Conservation (phyloP, 257 asterid species). For the Solanum virginianum region DNA sequence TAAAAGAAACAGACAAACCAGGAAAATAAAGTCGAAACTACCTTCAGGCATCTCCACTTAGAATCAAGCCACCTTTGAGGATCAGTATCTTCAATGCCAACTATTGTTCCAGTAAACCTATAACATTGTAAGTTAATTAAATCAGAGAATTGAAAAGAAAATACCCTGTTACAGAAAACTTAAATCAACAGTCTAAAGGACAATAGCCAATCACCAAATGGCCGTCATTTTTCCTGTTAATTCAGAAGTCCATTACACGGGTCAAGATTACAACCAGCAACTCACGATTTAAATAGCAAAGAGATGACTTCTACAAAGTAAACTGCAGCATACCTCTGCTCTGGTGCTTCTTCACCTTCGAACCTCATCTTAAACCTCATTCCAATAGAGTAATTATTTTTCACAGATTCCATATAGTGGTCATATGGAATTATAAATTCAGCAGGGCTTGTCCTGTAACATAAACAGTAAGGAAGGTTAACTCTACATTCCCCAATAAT, state of each 20-base stretch:
- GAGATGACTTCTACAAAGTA: background rate
- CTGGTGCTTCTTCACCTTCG: constrained; percentile 99
- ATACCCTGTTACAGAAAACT: background rate
- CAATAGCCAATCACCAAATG: background rate
- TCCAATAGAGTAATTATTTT: constrained; percentile 70
- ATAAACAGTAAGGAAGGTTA: background rate
- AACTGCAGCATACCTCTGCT: constrained; percentile 57
- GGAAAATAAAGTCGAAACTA: constrained; percentile 3
- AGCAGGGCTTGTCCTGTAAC: constrained; percentile 78
- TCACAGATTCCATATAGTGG: constrained; percentile 68
- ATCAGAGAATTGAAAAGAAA: background rate
- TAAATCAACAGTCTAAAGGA: background rate
- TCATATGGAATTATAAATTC: constrained; percentile 82
- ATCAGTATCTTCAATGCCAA: constrained; percentile 79
- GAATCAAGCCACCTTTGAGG: constrained; percentile 67
- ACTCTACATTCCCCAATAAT: background rate
- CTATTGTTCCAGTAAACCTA: constrained; percentile 91
- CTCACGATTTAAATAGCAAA: background rate
- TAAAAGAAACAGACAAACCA: background rate
- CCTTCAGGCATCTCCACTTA: constrained; percentile 96
- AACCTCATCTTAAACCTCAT: constrained; percentile 97
- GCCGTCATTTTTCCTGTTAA: background rate
- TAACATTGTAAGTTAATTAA: background rate
- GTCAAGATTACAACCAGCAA: background rate
- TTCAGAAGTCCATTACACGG: background rate